phyloP scores from a whole-genome alignment of 257 asterid genomes.

The Schizonepeta tenuifolia region DNA sequence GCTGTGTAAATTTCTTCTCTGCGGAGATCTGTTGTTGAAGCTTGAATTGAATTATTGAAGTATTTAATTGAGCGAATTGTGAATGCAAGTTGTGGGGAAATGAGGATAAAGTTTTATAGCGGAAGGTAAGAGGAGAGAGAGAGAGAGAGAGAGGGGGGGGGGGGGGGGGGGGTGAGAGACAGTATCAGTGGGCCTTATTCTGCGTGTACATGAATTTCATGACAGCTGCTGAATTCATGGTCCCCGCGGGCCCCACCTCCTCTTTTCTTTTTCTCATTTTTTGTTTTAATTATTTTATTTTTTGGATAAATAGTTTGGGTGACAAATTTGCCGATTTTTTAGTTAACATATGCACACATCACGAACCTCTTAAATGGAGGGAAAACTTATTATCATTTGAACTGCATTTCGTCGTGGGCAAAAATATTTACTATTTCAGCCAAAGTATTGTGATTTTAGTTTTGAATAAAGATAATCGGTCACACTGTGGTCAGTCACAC shows the following conservation, averaged over 20 bases:
- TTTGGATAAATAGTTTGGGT: not conserved
- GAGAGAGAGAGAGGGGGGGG: too few species aligned
- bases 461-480: too few species aligned
- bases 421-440: too few species aligned
- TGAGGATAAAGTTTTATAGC: slow-evolving; percentile 39
- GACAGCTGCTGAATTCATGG: slow-evolving; percentile 29
- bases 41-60: not conserved
- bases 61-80: not conserved
- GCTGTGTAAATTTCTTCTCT: not conserved
- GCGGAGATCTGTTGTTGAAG: not conserved
- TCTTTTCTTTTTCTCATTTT: not conserved
- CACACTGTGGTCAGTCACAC: too few species aligned
- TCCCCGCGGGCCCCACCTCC: slow-evolving; percentile 30
- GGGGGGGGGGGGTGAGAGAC: slow-evolving; percentile 33
- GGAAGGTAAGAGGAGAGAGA: not conserved
- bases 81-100: not conserved
- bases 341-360: too few species aligned
- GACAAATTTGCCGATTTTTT: not conserved
- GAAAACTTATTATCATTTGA: too few species aligned
- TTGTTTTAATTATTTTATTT: not conserved
- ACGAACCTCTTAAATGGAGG: too few species aligned
- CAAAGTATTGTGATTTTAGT: too few species aligned
- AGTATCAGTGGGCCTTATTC: slow-evolving; percentile 46
- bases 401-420: too few species aligned
- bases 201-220: slow-evolving; percentile 54